Evolutionary conservation across 208 protist genomes (phyloP).

Genomic region (Leishmania aethiopica): DNA sequence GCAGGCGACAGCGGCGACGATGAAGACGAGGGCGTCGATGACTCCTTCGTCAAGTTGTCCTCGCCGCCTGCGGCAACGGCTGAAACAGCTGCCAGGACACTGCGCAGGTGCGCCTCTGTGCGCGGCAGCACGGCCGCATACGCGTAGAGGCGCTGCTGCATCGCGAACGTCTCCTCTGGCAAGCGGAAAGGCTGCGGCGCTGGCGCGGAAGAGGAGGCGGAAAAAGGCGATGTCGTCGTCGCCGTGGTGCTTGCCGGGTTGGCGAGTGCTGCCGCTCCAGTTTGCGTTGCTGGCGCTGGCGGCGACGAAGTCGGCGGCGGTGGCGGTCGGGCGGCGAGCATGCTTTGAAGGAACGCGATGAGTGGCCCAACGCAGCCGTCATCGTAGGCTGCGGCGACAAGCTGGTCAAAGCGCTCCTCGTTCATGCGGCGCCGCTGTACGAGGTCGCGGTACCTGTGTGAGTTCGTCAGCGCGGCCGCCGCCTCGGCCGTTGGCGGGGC

Average conservation of each 20-base stretch:
- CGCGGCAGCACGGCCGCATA: constrained; percentile 46
- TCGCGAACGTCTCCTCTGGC: constrained; percentile 12
- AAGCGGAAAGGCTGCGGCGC: not conserved
- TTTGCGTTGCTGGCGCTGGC: not conserved
- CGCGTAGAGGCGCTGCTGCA: constrained; percentile 33
- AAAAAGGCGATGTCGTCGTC: not conserved
- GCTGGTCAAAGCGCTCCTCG: constrained; percentile 37
- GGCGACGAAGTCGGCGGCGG: not conserved
- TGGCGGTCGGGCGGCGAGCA: constrained; percentile 28
- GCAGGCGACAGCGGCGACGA: not conserved
- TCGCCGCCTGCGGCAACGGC: not conserved
- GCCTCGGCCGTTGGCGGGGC: constrained; percentile 21
- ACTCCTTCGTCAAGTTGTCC: not conserved
- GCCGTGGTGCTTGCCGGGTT: not conserved
- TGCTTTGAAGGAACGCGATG: constrained; percentile 36
- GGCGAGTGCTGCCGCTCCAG: not conserved
- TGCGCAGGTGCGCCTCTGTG: constrained; percentile 39
- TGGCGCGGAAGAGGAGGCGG: not conserved
- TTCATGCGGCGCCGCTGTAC: constrained; percentile 31
- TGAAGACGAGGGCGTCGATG: not conserved
- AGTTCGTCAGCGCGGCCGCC: constrained; percentile 1
- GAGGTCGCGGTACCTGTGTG: constrained; percentile 11
- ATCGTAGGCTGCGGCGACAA: constrained; percentile 69
- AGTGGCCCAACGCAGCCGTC: constrained; percentile 46
- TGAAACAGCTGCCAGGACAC: constrained; percentile 1